These are phyloP conservation scores for Russula sp. DNA, from an alignment of 768 basidiomycete species.

Conservation along the genomic window DNA sequence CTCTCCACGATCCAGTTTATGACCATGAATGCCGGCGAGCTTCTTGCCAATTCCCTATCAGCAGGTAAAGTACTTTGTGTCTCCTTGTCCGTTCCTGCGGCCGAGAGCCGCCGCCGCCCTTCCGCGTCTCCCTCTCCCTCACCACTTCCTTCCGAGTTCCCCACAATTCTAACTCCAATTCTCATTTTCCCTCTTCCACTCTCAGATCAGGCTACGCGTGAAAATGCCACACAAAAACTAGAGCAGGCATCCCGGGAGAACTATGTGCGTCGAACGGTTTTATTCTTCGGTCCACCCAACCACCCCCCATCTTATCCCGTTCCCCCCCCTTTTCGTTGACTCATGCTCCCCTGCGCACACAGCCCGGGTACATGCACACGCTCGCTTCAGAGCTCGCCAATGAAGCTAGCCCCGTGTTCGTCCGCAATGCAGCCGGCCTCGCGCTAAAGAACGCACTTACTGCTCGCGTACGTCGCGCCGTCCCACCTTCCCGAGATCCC, in stretches of 20 bases:
- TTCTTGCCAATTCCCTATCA: slow-evolving; percentile 91
- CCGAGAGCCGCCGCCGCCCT: slow-evolving; percentile 33
- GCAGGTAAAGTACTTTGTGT: slow-evolving; percentile 56
- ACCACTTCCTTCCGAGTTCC: slow-evolving; percentile 25
- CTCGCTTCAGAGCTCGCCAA: slow-evolving; percentile 82
- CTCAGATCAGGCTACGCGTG: slow-evolving; percentile 84
- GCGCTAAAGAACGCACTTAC: slow-evolving; percentile 94
- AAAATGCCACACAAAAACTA: slow-evolving; percentile 86
- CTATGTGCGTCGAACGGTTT: slow-evolving; percentile 59
- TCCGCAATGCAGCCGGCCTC: slow-evolving; percentile 93
- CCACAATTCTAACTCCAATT: slow-evolving; percentile 9
- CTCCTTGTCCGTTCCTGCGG: slow-evolving; percentile 9
- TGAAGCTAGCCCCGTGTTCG: slow-evolving; percentile 63
- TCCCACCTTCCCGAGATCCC: slow-evolving; percentile 18
- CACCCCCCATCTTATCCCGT: slow-evolving; percentile 25
- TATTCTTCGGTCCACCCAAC: slow-evolving; percentile 22
- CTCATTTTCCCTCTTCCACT: slow-evolving; percentile 22
- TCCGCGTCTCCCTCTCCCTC: slow-evolving; percentile 20
- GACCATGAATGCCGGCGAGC: slow-evolving; percentile 86
- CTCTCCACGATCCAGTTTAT: slow-evolving; percentile 29
- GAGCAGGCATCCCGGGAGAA: slow-evolving; percentile 83
- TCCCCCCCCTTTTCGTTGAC: slow-evolving; percentile 11
- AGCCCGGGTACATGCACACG: slow-evolving; percentile 93
- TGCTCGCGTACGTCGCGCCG: slow-evolving; percentile 65
- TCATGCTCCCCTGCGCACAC: slow-evolving; percentile 30